Percentiles rank a stretch among this genome's conserved stretches.
phyloP scores from a whole-genome alignment of 2,329 filamentous ascomycete genomes.

The Pseudogymnoascus sp. region DNA sequence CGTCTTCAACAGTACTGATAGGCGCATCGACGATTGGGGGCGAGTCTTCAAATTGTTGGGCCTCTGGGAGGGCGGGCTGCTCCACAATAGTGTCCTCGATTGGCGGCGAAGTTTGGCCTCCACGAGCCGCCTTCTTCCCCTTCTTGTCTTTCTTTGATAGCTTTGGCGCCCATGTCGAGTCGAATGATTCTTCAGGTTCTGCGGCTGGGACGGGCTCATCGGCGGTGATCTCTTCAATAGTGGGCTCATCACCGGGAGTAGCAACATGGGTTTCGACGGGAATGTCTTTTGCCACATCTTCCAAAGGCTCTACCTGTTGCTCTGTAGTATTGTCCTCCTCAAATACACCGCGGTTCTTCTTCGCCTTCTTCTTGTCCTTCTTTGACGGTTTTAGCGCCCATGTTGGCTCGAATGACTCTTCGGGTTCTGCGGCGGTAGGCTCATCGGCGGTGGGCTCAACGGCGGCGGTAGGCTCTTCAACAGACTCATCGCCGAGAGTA shows the following conservation, averaged over 20 bases:
- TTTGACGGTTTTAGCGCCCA: neutral
- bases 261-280: neutral
- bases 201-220: neutral
- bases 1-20: neutral
- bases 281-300: neutral
- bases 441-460: neutral
- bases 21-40: neutral
- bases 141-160: conserved; percentile 17
- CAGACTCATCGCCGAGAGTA: neutral
- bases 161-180: neutral
- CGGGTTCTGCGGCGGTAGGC: conserved; percentile 13
- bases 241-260: neutral
- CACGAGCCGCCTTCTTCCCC: conserved; percentile 29
- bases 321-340: neutral
- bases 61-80: neutral
- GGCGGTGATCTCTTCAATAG: neutral
- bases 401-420: conserved; percentile 8
- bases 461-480: neutral
- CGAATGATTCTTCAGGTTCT: neutral
- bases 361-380: conserved; percentile 8
- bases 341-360: neutral
- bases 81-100: neutral
- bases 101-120: neutral
- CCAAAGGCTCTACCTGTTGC: neutral
- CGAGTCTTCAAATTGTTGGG: neutral